Base-by-base conservation (phyloP, 768 basidiomycete species). In the Macrolepiota dolichaula region DNA sequence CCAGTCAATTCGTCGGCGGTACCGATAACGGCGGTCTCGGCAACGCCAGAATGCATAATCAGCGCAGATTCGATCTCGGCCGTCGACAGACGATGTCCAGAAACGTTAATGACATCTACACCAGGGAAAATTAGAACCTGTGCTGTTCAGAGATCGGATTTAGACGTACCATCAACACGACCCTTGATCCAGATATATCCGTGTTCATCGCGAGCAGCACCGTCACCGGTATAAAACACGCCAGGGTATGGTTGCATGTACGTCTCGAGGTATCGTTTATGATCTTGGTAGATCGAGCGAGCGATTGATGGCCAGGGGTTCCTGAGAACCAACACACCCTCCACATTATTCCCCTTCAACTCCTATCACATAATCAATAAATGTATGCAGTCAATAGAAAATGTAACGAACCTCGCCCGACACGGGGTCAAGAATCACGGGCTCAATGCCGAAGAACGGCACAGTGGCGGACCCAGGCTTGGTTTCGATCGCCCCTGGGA, bases 111-210 rank as follows among this genome's bases (percentile, higher is more conserved):
- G 62, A 97, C 95, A 76, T 96, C 91, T 92, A 67, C 12, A 61
- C 42, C 11, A 35, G 27, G 24, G 6, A 63, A 15, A 58, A 2
- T 17, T 1, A 42, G 55, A 19, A 22, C 36, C 49, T 6, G 15
- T 15, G 38, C 6, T 24, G 29, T 47, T 42, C 51, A 44, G 42
- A 51, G 29, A 36, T 4, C 24, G 38, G 12, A 17, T 10, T 62
- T 46, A 52, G 4, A 65, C 81, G 75, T 65, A 81, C 91, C 95
- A 73, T 99, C 97, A 53, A 98, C 85, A 66, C 97, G 87, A 55
- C 96, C 97, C 74, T 94, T 94, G 75, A 99, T 98, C 96, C 97
- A 98, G 71, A 96, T 91, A 77, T 99, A 98, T 1, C 96, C 97
- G 67, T 98, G 87, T 65, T 89, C 86, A 70, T 98, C 97, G 22